Conservation (phyloP, 768 basidiomycete genomes). For the Trametes coccinea region DNA sequence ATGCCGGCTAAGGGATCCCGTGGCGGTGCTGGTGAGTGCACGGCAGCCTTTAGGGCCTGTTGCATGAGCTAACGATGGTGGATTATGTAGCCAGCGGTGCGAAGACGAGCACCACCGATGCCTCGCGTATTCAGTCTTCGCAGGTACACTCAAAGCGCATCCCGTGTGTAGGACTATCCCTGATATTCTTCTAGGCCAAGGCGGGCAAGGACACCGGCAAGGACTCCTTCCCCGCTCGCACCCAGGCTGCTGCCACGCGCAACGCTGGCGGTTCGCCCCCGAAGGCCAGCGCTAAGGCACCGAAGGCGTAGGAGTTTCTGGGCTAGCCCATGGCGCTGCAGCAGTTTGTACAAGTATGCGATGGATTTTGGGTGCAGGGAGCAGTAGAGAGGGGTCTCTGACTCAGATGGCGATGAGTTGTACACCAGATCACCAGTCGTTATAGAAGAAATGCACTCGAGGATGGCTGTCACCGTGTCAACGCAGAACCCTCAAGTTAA, state of each 20-base stretch:
- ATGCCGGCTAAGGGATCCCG: constrained; percentile 26
- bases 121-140: constrained; percentile 30
- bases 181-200: constrained; percentile 27
- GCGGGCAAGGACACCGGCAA: constrained; percentile 31
- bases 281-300: constrained; percentile 22
- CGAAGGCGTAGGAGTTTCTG: constrained; percentile 3
- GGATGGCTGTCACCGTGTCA: no score
- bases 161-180: not conserved
- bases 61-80: not conserved
- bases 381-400: not conserved
- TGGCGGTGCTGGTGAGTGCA: constrained; percentile 18
- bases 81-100: constrained; percentile 11
- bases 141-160: constrained; percentile 23
- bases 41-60: not conserved
- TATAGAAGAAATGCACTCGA: no score
- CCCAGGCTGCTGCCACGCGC: constrained; percentile 25
- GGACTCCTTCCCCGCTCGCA: constrained; percentile 30
- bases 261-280: constrained; percentile 22
- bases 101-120: constrained; percentile 26
- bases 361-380: not conserved
- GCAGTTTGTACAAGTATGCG: not conserved
- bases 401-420: no score
- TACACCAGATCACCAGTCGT: no score
- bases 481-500: no score
- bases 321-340: not conserved